Conservation (phyloP, 129 eudicot species). For the Cynara cardunculus region DNA sequence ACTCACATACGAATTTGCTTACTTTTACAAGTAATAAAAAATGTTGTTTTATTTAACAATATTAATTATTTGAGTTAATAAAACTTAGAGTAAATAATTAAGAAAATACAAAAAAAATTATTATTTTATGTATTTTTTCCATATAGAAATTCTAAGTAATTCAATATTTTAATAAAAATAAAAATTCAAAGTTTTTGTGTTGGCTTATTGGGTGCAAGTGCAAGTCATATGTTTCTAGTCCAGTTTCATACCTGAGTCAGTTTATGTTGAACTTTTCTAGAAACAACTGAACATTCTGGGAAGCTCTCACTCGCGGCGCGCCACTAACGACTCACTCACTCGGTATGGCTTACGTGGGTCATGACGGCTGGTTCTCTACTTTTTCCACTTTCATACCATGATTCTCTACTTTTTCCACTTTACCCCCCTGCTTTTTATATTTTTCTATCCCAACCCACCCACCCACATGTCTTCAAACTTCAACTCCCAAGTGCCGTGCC, state of each 20-base stretch:
- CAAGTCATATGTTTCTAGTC: background rate
- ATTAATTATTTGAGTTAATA: too few relatives aligned
- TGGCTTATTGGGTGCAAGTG: conserved; percentile 24
- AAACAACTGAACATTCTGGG: conserved; percentile 23
- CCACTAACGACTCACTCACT: conserved; percentile 34
- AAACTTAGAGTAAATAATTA: background rate
- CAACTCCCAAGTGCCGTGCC: conserved; percentile 18
- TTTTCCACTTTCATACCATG: conserved; percentile 9
- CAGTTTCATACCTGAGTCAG: conserved; percentile 15
- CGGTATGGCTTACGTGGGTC: conserved; percentile 38
- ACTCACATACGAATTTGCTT: too few relatives aligned
- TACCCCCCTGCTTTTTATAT: background rate
- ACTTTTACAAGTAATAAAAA: too few relatives aligned
- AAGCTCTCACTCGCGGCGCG: conserved; percentile 22
- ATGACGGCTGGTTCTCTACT: conserved; percentile 10
- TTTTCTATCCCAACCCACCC: background rate
- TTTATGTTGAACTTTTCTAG: conserved; percentile 20
- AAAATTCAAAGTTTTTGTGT: conserved; percentile 19
- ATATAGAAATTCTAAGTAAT: background rate
- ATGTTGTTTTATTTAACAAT: background rate
- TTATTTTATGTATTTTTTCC: background rate
- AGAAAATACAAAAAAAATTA: too few relatives aligned
- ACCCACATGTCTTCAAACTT: conserved; percentile 29
- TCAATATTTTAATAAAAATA: background rate
- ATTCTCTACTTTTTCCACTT: background rate